phyloP scores from a whole-genome alignment of 2,329 filamentous ascomycete species.

The Xylariaceae sp. region DNA sequence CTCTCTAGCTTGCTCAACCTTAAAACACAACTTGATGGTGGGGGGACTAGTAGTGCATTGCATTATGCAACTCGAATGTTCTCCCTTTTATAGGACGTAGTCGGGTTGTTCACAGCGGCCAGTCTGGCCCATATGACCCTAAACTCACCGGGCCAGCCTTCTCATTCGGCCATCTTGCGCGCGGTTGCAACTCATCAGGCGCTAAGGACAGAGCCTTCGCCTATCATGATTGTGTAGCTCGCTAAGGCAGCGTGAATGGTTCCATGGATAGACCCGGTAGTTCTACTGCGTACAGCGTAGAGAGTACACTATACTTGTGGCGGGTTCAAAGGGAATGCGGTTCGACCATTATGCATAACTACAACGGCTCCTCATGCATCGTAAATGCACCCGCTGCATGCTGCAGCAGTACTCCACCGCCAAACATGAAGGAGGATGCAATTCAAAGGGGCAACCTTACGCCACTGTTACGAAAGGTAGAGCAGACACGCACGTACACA shows the following conservation, averaged over 20 bases:
- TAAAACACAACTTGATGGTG: not conserved
- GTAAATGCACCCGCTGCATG: not conserved
- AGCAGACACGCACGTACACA: too few species aligned
- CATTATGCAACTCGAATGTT: not conserved
- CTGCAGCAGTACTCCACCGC: not conserved
- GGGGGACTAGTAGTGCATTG: not conserved
- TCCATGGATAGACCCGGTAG: not conserved
- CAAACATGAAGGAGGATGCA: constrained; percentile 1
- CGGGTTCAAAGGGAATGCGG: constrained; percentile 2
- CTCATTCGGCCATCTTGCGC: constrained; percentile 19
- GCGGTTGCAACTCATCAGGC: constrained; percentile 12
- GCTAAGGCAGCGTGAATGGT: not conserved
- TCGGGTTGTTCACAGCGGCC: not conserved
- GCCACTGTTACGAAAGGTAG: constrained; percentile 15
- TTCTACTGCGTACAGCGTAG: too few species aligned
- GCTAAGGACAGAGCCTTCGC: constrained; percentile 4
- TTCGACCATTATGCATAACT: constrained; percentile 14
- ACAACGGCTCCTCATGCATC: not conserved
- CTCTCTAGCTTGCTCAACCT: too few species aligned
- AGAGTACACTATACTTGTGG: not conserved
- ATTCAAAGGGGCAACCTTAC: constrained; percentile 2
- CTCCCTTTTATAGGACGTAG: not conserved
- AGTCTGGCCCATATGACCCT: not conserved
- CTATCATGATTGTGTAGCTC: constrained; percentile 12
- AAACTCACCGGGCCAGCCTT: not conserved